Percentiles rank a stretch among this genome's conserved stretches.
Conservation (phyloP, 2,329 filamentous ascomycete species). For the Bipolaris victoriae region DNA sequence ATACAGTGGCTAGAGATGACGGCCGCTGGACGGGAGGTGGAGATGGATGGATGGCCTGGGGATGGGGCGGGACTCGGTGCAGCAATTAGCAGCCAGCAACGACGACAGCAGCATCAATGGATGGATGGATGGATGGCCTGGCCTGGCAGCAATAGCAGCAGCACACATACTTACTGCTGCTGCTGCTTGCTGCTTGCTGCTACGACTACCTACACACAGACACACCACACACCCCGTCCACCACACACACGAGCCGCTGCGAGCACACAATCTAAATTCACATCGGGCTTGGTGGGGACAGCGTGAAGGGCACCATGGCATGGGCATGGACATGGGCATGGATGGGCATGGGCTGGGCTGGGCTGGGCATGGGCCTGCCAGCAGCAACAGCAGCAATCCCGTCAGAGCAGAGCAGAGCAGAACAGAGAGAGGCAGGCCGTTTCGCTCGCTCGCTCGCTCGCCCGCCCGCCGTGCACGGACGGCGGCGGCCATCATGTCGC, state of each 20-base stretch:
- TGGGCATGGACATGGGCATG: constrained; percentile 5
- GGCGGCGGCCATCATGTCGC: constrained; percentile 17
- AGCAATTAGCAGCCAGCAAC: background rate
- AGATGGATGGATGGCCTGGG: constrained; percentile 41
- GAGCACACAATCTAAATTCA: constrained; percentile 48
- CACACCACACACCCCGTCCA: constrained; percentile 19
- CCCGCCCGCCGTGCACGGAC: constrained; percentile 33
- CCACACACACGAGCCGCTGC: constrained; percentile 41
- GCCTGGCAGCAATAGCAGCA: too few relatives aligned
- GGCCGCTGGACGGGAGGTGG: constrained; percentile 26
- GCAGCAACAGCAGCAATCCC: constrained; percentile 19
- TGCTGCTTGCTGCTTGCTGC: too few relatives aligned
- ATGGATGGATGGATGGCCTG: too few relatives aligned
- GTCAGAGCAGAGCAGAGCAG: constrained; percentile 7
- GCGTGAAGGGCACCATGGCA: constrained; percentile 30
- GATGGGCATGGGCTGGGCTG: constrained; percentile 24
- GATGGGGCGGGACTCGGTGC: constrained; percentile 27
- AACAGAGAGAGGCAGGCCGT: constrained; percentile 19
- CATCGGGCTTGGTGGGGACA: constrained; percentile 41
- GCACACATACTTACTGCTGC: constrained; percentile 19
- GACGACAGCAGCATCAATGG: too few relatives aligned
- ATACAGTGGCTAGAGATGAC: constrained; percentile 33
- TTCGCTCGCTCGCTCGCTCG: constrained; percentile 31
- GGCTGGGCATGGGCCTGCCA: constrained; percentile 23
- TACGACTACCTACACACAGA: background rate